These are phyloP conservation scores for Penicillium sp. DNA, from an alignment of 2,329 filamentous ascomycete species.

Conservation along the genomic window DNA sequence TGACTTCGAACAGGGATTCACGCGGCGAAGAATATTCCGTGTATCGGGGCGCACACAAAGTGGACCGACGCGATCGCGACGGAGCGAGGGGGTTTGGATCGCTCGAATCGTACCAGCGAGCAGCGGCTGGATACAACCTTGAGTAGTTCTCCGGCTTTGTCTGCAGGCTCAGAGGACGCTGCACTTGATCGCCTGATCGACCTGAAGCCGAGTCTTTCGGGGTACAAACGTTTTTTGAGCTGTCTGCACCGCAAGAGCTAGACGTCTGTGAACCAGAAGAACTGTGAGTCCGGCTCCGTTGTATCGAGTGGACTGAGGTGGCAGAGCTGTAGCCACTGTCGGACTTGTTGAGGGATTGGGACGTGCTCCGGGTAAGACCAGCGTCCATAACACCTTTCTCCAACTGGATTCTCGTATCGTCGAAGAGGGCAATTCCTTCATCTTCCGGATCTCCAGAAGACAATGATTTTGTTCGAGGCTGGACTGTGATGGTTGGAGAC, in stretches of 20 bases:
- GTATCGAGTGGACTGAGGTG: slow-evolving; percentile 26
- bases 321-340: slow-evolving; percentile 37
- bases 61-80: slow-evolving; percentile 15
- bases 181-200: slow-evolving; percentile 7
- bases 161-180: slow-evolving; percentile 18
- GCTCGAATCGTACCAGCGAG: slow-evolving; percentile 14
- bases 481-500: slow-evolving; percentile 20
- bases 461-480: slow-evolving; percentile 5
- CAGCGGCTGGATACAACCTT: slow-evolving; percentile 7
- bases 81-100: slow-evolving; percentile 6
- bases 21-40: slow-evolving; percentile 14
- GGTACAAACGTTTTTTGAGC: slow-evolving; percentile 5
- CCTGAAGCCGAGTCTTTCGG: neutral
- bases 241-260: slow-evolving; percentile 15
- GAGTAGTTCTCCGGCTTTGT: slow-evolving; percentile 13
- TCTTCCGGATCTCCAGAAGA: slow-evolving; percentile 18
- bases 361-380: slow-evolving; percentile 13
- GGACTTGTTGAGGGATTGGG: slow-evolving; percentile 24
- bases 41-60: slow-evolving; percentile 19
- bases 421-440: slow-evolving; percentile 18
- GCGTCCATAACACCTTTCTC: slow-evolving; percentile 12
- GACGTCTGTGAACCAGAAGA: slow-evolving; percentile 25
- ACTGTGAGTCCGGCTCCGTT: slow-evolving; percentile 17
- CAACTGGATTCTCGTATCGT: slow-evolving; percentile 8
- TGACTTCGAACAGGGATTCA: neutral